Evolutionary conservation across 2,329 filamentous ascomycete species (phyloP).

Genomic region (Cytospora piceae): DNA sequence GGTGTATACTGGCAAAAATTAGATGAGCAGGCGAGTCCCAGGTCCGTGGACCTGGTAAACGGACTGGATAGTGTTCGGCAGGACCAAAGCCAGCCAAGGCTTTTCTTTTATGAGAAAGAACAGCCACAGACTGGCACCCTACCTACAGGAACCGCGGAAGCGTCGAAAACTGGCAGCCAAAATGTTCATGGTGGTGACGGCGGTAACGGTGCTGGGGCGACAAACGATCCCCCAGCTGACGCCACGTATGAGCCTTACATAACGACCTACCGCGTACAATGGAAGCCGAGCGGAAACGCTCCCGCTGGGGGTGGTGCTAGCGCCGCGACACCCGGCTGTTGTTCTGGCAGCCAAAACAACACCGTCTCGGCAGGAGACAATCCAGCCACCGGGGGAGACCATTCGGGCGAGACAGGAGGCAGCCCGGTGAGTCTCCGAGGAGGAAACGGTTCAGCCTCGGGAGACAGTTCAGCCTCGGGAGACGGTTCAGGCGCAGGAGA

Average conservation of each 20-base stretch:
- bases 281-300: neutral
- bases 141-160: neutral
- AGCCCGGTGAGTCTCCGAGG: neutral
- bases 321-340: neutral
- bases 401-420: neutral
- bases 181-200: neutral
- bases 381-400: neutral
- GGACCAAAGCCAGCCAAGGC: neutral
- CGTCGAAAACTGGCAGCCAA: neutral
- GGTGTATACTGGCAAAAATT: too few species aligned
- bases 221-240: neutral
- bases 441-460: too few species aligned
- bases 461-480: too few species aligned
- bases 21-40: too few species aligned
- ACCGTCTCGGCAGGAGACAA: neutral
- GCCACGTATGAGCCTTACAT: neutral
- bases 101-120: slow-evolving; percentile 3
- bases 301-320: neutral
- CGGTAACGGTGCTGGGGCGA: too few species aligned
- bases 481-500: too few species aligned
- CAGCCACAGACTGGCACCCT: neutral
- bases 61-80: neutral
- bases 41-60: too few species aligned
- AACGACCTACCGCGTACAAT: neutral
- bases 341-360: neutral